Base-by-base conservation (phyloP, 192 early-diverging fungal species). In the Coemansia sp. region DNA sequence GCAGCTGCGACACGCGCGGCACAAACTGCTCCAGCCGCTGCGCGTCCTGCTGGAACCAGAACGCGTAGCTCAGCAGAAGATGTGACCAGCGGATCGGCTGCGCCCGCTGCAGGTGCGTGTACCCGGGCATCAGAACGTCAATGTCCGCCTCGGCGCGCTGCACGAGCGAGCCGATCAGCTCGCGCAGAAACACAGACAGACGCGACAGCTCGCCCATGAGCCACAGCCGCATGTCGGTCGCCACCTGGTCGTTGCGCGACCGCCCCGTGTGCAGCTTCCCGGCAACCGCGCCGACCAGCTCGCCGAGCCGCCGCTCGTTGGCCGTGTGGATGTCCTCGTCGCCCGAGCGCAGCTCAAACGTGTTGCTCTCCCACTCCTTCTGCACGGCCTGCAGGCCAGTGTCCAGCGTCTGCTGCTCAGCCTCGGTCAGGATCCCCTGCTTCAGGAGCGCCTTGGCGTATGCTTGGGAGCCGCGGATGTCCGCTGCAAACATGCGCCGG, bases 241-340 rank as follows among this genome's bases (percentile, higher is more conserved):
- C 95, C 4, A 99, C 97, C 68, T 99, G 97, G 68, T 99, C 97
- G 80, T 98, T 98, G 58, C 95, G 86, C 58, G 87, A 89, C 31
- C 96, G 86, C 11, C 94, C 96, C 14, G 97, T 99, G 73, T 99
- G 97, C 54, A 99, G 90, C 65, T 97, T 97, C 29, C 97, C 97
- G 31, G 92, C 93, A 14, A 97, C 90, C 19, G 85, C 58, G 2
- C 97, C 97, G 47, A 99, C 84, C 16, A 97, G 56, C 77, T 99
- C 97, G 25, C 90, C 89, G 29, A 99, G 81, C 28, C 97, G 83
- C 40, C 97, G 87, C 68, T 99, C 97, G 65, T 99, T 99, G 58
- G 97, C 97, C 0, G 95, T 99, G 76, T 99, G 97, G 70, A 99
- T 99, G 79, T 99, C 97, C 71, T 99, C 97, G 76, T 99, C 97